phyloP scores from a whole-genome alignment of 1,139 yeast genomes.

The Debaryomyces nepalensis region DNA sequence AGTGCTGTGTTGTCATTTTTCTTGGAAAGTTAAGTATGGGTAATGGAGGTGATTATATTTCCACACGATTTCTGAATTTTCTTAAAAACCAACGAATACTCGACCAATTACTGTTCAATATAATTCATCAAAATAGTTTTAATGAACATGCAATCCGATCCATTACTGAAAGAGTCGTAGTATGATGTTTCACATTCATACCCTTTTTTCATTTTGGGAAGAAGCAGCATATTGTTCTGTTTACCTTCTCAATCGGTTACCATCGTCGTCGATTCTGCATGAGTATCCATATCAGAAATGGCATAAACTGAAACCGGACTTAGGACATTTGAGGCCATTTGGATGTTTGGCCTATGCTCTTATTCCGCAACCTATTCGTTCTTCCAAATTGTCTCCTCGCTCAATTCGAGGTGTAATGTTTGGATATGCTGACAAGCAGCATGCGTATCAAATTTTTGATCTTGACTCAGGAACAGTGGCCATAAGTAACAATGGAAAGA shows the following conservation, averaged over 20 bases:
- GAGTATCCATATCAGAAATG: not conserved
- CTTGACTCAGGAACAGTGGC: not conserved
- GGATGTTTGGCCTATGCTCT: not conserved
- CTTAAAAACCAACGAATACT: not conserved
- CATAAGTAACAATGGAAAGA: not conserved
- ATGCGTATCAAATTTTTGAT: not conserved
- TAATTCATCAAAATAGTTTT: not conserved
- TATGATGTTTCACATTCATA: not conserved
- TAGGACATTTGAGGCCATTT: not conserved
- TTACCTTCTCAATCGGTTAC: not conserved
- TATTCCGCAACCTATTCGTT: not conserved
- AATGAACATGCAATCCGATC: constrained; percentile 1
- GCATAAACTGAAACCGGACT: not conserved
- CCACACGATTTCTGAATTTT: not conserved
- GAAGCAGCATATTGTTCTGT: not conserved
- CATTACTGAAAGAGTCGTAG: not conserved
- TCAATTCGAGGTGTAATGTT: not conserved
- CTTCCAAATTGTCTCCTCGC: not conserved
- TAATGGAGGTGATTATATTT: not conserved
- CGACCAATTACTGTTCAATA: not conserved
- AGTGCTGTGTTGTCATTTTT: not conserved
- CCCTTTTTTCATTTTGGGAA: not conserved
- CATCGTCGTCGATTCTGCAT: not conserved
- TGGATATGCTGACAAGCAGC: not conserved
- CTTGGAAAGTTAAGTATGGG: not conserved